Evolutionary conservation across 345 rosid species (phyloP).

Genomic region (Lepidium africanum): DNA sequence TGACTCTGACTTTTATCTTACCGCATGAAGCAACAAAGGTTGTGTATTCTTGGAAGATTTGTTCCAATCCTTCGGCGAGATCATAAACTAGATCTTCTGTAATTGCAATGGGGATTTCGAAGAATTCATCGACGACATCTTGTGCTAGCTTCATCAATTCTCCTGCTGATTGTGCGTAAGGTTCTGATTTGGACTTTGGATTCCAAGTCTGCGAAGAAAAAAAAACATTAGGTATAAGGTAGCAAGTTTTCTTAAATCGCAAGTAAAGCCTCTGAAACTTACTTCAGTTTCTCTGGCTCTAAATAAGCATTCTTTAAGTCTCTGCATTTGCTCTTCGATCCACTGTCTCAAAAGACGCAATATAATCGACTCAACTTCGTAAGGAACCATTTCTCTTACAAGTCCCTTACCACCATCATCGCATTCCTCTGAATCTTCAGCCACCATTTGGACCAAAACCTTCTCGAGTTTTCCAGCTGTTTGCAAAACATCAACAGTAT

Average conservation of each 20-base stretch:
- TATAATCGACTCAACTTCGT: constrained; percentile 67
- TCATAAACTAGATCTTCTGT: constrained; percentile 66
- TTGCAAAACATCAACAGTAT: constrained; percentile 57
- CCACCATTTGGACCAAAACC: constrained; percentile 75
- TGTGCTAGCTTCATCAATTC: constrained; percentile 57
- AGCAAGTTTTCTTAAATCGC: background rate
- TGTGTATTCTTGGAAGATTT: constrained; percentile 58
- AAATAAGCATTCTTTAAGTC: constrained; percentile 35
- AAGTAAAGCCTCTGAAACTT: constrained; percentile 1
- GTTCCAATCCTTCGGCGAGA: constrained; percentile 64
- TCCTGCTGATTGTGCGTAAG: constrained; percentile 67
- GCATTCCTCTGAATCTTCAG: constrained; percentile 68
- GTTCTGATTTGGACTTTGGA: constrained; percentile 89
- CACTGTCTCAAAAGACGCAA: constrained; percentile 48
- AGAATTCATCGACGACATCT: constrained; percentile 70
- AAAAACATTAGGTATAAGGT: background rate
- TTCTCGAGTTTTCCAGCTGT: constrained; percentile 85
- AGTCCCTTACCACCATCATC: constrained; percentile 84
- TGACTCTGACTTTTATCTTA: constrained; percentile 9
- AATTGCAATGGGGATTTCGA: constrained; percentile 70
- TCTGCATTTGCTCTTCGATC: constrained; percentile 53
- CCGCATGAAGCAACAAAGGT: constrained; percentile 80
- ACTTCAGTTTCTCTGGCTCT: constrained; percentile 86
- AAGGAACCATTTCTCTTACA: constrained; percentile 79
- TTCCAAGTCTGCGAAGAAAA: constrained; percentile 68